Evolutionary conservation across 768 basidiomycete species (phyloP).

Genomic region (Psilocybe sp.): DNA sequence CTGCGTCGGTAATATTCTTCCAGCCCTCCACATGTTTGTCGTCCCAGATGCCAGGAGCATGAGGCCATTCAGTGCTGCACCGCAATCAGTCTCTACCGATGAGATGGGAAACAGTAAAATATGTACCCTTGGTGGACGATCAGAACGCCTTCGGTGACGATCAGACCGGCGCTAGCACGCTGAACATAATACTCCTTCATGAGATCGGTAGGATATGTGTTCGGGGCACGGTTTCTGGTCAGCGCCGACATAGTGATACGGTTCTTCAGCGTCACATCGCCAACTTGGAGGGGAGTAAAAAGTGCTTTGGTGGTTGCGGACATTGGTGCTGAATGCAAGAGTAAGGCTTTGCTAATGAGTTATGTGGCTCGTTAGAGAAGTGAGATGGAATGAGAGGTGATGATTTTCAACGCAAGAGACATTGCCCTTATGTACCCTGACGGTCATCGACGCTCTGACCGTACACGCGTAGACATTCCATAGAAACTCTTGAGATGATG

Average conservation of each 20-base stretch:
- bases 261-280: slow-evolving; percentile 32
- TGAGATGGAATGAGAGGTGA: no score
- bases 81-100: not conserved
- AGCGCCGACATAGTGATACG: slow-evolving; percentile 37
- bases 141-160: slow-evolving; percentile 32
- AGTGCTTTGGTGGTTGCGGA: slow-evolving; percentile 13
- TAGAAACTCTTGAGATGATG: no score
- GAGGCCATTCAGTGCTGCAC: slow-evolving; percentile 31
- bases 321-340: slow-evolving; percentile 1
- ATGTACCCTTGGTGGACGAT: slow-evolving; percentile 28
- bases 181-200: slow-evolving; percentile 36
- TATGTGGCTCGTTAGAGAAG: no score
- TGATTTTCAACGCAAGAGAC: no score
- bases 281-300: slow-evolving; percentile 32
- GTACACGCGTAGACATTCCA: no score
- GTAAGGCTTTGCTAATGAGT: no score
- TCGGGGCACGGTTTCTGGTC: slow-evolving; percentile 36
- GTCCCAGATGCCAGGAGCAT: slow-evolving; percentile 38
- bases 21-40: slow-evolving; percentile 33
- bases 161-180: slow-evolving; percentile 31
- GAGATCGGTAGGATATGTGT: slow-evolving; percentile 33
- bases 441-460: no score
- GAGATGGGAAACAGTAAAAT: not conserved
- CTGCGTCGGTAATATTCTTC: slow-evolving; percentile 36
- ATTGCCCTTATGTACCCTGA: no score